These are phyloP conservation scores for Alternaria postmessia DNA, from an alignment of 2,329 filamentous ascomycete genomes.

Conservation along the genomic window DNA sequence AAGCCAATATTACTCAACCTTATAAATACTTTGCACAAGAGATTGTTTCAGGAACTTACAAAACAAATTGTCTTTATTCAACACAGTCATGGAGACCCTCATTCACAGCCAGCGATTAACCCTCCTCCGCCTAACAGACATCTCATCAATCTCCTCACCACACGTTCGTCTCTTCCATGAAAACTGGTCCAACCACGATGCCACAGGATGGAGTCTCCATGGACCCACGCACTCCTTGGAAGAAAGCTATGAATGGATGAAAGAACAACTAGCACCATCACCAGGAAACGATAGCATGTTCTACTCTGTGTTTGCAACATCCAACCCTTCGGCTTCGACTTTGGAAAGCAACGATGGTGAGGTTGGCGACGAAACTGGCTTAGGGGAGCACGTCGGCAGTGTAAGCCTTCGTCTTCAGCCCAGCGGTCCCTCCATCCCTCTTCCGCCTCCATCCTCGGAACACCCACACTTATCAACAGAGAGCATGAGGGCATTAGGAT, in stretches of 20 bases:
- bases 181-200: constrained; percentile 30
- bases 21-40: neutral
- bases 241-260: constrained; percentile 33
- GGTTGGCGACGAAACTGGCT: neutral
- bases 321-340: neutral
- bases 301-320: constrained; percentile 26
- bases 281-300: constrained; percentile 18
- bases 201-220: constrained; percentile 40
- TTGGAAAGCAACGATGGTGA: neutral
- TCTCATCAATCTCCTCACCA: constrained; percentile 9
- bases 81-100: neutral
- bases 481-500: constrained; percentile 30
- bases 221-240: constrained; percentile 24
- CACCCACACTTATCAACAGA: neutral
- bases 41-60: neutral
- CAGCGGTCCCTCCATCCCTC: constrained; percentile 10
- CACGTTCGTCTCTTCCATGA: constrained; percentile 42
- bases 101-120: constrained; percentile 32
- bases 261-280: constrained; percentile 10
- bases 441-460: neutral
- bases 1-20: neutral
- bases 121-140: constrained; percentile 34
- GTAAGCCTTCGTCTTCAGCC: constrained; percentile 21
- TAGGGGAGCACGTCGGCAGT: constrained; percentile 21
- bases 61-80: neutral